These are phyloP conservation scores for Spathaspora girioi DNA, from an alignment of 805 yeast species.

Conservation along the genomic window DNA sequence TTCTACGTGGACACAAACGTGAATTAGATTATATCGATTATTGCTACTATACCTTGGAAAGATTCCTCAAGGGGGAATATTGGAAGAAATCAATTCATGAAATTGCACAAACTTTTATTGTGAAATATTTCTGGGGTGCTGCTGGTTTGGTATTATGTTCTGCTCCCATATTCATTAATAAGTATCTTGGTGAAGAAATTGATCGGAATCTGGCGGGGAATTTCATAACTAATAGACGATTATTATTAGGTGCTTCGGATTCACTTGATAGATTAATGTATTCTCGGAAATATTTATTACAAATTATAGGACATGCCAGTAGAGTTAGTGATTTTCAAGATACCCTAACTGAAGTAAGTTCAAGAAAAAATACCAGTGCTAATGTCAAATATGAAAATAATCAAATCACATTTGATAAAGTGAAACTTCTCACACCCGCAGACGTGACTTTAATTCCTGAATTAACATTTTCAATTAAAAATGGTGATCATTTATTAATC, in stretches of 20 bases:
- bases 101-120: slow-evolving; percentile 80
- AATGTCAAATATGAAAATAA: slow-evolving; percentile 40
- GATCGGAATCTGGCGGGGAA: slow-evolving; percentile 62
- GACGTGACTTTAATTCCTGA: slow-evolving; percentile 67
- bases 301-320: slow-evolving; percentile 75
- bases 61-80: slow-evolving; percentile 71
- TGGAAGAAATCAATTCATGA: slow-evolving; percentile 77
- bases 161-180: slow-evolving; percentile 74
- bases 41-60: slow-evolving; percentile 76
- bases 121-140: slow-evolving; percentile 94
- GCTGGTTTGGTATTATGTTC: slow-evolving; percentile 86
- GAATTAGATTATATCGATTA: slow-evolving; percentile 76
- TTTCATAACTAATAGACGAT: slow-evolving; percentile 83
- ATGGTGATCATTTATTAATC: slow-evolving; percentile 81
- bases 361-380: slow-evolving; percentile 11
- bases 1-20: slow-evolving; percentile 74
- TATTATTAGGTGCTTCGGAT: slow-evolving; percentile 78
- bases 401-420: slow-evolving; percentile 65
- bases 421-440: slow-evolving; percentile 84
- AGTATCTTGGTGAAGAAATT: slow-evolving; percentile 44
- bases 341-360: slow-evolving; percentile 48
- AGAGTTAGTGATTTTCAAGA: slow-evolving; percentile 70
- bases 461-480: slow-evolving; percentile 67
- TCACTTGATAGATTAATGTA: slow-evolving; percentile 85
- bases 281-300: slow-evolving; percentile 79